Base-by-base conservation (phyloP, 2,329 filamentous ascomycete genomes). In the Colletotrichum salicis region DNA sequence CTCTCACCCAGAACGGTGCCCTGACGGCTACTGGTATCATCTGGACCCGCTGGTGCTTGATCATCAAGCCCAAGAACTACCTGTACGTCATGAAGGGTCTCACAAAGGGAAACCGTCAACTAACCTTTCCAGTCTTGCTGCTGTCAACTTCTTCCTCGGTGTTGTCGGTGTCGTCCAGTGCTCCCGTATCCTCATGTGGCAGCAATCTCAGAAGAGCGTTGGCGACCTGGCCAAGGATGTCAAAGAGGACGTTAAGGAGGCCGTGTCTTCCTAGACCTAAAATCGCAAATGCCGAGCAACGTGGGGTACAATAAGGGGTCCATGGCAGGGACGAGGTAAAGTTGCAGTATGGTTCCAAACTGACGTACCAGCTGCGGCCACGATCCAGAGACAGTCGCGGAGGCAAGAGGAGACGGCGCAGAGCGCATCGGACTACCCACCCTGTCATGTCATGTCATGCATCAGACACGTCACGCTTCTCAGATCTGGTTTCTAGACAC, bases 11-110 rank as follows among this genome's bases (percentile, higher is more conserved):
- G 85, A 99, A 98, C 86, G 87, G 87, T 62, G 96, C 96, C 71
- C 89, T 99, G 77, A 96, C 94, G 80, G 91, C 91, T 77, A 99
- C 96, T 11, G 96, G 96, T 76, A 84, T 93, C 75, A 99, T 99
- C 88, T 99, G 96, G 96, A 99, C 96, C 57, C 91, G 96, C 76
- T 99, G 96, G 96, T 99, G 96, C 88, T 88, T 98, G 81, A 93
- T 99, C 83, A 99, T 99, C 85, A 95, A 91, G 84, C 96, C 96
- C 70, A 91, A 91, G 84, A 99, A 99, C 88, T 86, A 95, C 79
- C 92, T 98, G 92, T 94, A 86, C 59, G 91, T 85, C 24, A 27
- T n/a, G 1, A 13, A 22, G 4, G 1, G 2, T 24, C 55, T 22
- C n/a, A 8, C 13, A 6, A 10, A 5, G 1, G 4, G 13, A 64